These are phyloP conservation scores for Angophora floribunda DNA, from an alignment of 345 rosid genomes.

Conservation along the genomic window DNA sequence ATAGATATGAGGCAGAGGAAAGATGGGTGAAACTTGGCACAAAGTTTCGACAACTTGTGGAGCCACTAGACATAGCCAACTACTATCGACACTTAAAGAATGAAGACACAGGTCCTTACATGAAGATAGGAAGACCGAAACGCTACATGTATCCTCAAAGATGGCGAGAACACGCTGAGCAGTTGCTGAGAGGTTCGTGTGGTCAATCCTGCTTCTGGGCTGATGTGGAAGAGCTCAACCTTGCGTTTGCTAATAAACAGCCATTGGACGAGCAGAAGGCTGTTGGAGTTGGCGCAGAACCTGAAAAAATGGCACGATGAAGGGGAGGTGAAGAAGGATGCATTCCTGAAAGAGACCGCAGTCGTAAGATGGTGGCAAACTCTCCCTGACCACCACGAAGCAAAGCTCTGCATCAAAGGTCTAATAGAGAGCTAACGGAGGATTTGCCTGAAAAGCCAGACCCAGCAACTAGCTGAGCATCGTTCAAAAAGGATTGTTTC, in stretches of 20 bases:
- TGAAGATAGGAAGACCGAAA: constrained; percentile 52
- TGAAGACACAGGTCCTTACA: constrained; percentile 77
- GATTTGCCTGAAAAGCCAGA: neutral
- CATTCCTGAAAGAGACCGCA: neutral
- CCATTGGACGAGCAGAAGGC: neutral
- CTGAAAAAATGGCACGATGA: neutral
- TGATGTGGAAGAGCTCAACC: constrained; percentile 59
- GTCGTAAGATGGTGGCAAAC: neutral
- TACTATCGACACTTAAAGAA: constrained; percentile 69
- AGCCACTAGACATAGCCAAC: constrained; percentile 76
- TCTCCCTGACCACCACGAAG: neutral
- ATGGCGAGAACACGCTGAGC: constrained; percentile 38
- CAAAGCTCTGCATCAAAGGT: neutral
- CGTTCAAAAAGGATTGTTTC: neutral
- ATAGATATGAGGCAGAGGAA: constrained; percentile 30
- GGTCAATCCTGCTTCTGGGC: constrained; percentile 71
- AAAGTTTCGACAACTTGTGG: constrained; percentile 35
- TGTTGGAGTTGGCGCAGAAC: neutral
- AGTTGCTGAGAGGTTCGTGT: constrained; percentile 3
- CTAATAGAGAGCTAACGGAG: neutral
- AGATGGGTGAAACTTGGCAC: constrained; percentile 39
- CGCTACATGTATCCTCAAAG: constrained; percentile 55
- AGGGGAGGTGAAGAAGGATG: neutral
- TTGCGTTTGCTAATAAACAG: neutral
- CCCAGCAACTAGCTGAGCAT: neutral